Percentiles rank a stretch among this genome's conserved stretches.
phyloP scores from a whole-genome alignment of 495 filamentous ascomycete species.

The Xylaria longipes region DNA sequence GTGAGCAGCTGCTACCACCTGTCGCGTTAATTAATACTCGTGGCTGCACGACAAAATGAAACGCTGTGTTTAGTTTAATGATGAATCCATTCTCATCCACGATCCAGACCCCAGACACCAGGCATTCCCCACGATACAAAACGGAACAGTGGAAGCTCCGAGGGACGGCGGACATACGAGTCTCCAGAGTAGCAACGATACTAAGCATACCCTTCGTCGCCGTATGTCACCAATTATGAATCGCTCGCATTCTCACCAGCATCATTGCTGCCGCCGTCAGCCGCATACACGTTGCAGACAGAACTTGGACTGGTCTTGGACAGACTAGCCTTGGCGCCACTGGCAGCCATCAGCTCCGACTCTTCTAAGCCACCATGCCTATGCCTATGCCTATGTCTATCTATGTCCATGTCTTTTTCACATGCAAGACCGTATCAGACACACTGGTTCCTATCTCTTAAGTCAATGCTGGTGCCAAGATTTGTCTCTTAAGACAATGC shows the following conservation, averaged over 20 bases:
- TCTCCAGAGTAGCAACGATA: constrained; percentile 1
- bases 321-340: not conserved
- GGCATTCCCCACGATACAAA: not conserved
- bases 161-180: not conserved
- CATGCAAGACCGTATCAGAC: constrained; percentile 15
- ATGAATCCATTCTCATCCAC: not conserved
- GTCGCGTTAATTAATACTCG: not conserved
- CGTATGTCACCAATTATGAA: not conserved
- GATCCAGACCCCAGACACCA: not conserved
- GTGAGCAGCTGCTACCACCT: not conserved
- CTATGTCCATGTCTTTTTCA: constrained; percentile 6
- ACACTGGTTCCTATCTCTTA: not conserved
- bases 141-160: not conserved
- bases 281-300: constrained; percentile 11
- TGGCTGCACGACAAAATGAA: not conserved
- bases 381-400: not conserved
- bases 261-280: constrained; percentile 8
- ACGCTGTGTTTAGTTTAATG: not conserved
- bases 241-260: not conserved
- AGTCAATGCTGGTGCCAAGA: not conserved
- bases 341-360: not conserved
- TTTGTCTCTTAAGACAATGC: not conserved
- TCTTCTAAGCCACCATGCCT: constrained; percentile 12
- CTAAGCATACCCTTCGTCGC: not conserved
- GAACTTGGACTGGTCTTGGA: not conserved